phyloP scores from a whole-genome alignment of 2,329 filamentous ascomycete genomes.

The Aspergillus sp. region DNA sequence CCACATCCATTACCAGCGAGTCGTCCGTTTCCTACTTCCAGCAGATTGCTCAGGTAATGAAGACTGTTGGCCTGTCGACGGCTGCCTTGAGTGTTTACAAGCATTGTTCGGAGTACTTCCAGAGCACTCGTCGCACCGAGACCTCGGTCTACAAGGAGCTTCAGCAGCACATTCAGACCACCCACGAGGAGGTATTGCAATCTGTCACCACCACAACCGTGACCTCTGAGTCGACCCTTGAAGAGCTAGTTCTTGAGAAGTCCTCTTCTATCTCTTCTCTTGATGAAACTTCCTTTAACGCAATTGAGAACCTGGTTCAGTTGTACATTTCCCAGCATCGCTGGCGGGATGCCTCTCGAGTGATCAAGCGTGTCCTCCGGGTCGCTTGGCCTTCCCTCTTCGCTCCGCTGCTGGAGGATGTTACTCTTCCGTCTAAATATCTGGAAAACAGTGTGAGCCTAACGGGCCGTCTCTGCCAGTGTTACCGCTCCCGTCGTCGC shows the following conservation, averaged over 20 bases:
- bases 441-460: slow-evolving; percentile 47
- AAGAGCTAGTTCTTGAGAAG: slow-evolving; percentile 18
- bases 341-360: slow-evolving; percentile 46
- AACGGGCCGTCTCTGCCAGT: slow-evolving; percentile 46
- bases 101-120: slow-evolving; percentile 26
- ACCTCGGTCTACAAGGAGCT: slow-evolving; percentile 40
- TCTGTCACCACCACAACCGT: slow-evolving; percentile 20
- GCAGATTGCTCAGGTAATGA: slow-evolving; percentile 46
- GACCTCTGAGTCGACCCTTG: slow-evolving; percentile 42
- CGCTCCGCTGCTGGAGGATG: slow-evolving; percentile 42
- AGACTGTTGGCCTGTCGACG: slow-evolving; percentile 42
- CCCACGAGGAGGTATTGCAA: slow-evolving; percentile 43
- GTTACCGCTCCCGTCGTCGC: slow-evolving; percentile 41
- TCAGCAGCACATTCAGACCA: slow-evolving; percentile 42
- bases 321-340: slow-evolving; percentile 47
- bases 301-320: neutral
- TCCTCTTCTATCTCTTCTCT: neutral
- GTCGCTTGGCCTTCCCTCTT: slow-evolving; percentile 49
- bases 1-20: slow-evolving; percentile 36
- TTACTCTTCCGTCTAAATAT: slow-evolving; percentile 42
- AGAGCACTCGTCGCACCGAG: slow-evolving; percentile 33
- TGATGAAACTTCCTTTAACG: neutral
- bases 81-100: slow-evolving; percentile 49
- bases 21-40: slow-evolving; percentile 35
- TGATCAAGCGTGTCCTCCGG: slow-evolving; percentile 46